Evolutionary conservation across 1,284 basidiomycete species (phyloP), one percentile per base, ranked within the genome.

Genomic region (Irpex sp.): DNA sequence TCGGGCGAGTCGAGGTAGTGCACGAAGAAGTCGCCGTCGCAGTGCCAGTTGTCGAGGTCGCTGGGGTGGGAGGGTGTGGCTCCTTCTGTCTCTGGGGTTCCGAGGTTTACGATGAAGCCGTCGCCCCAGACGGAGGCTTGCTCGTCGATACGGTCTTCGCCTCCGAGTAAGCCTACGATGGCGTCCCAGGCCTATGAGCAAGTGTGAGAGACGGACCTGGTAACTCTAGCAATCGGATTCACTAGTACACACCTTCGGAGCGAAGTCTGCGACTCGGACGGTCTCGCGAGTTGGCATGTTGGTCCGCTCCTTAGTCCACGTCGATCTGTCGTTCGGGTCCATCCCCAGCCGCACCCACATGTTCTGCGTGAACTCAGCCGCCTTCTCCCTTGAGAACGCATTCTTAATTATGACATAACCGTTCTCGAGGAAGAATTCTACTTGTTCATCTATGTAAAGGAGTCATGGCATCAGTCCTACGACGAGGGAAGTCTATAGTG

Each of bases 71-170:
- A 12, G 8, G 56, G 56, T 5, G 35, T 21, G 14, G 56, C 37
- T 21, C 36, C 37, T 39, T 42, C 56, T 9, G 56, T 57, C 37
- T 57, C 56, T 16, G 77, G 73, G 14, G 74, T 78, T 35, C 83
- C 83, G 19, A 87, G 71, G 68, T 85, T 86, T 23, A 85, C 80
- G 63, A 85, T 85, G 71, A 85, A 85, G 39, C 78, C 80, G 72
- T 86, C 83, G 45, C 79, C 78, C 83, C 84, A 85, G 9, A 73
- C 67, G 58, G 77, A 76, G 12, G 62, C 62, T 36, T 72, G 66
- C 47, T 78, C 74, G 64, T 84, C 76, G 65, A 86, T 81, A 47
- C 84, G 77, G 8, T 84, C 83, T 67, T 81, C 81, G 6, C 83
- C 65, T 37, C 63, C 84, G 9, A 86, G 73, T 10, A 86, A 73